phyloP scores from a whole-genome alignment of 352 stramenopile species.

The Sclerospora graminicola region DNA sequence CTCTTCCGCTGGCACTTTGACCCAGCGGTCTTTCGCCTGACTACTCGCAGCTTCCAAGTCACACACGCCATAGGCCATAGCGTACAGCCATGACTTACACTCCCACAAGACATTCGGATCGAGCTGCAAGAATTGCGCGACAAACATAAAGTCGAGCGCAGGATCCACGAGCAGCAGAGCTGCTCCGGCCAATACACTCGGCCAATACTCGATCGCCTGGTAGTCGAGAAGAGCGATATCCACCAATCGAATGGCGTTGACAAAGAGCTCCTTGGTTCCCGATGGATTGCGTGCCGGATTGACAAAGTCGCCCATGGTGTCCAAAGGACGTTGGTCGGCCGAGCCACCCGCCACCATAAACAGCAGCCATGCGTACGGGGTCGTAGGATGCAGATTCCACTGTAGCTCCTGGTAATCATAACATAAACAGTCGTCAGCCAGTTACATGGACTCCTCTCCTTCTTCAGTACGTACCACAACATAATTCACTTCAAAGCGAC shows the following conservation, averaged over 20 bases:
- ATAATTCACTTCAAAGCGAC: constrained; percentile 49
- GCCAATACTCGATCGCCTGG: constrained; percentile 67
- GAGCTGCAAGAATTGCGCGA: constrained; percentile 73
- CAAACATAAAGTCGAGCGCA: constrained; percentile 61
- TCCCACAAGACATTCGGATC: constrained; percentile 72
- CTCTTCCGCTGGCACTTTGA: constrained; percentile 59
- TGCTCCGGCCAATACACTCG: constrained; percentile 62
- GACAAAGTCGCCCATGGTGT: constrained; percentile 70
- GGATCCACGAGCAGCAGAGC: constrained; percentile 61
- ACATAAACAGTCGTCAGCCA: constrained; percentile 6
- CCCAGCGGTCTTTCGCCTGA: constrained; percentile 53
- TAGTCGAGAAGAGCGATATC: constrained; percentile 69
- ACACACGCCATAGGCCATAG: constrained; percentile 40
- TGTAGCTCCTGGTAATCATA: constrained; percentile 49
- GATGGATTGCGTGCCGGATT: constrained; percentile 45
- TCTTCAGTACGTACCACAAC: constrained; percentile 30
- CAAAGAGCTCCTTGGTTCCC: constrained; percentile 65
- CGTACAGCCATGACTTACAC: constrained; percentile 70
- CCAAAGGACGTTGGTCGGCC: constrained; percentile 42
- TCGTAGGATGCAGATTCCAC: constrained; percentile 74
- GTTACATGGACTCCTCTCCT: neutral
- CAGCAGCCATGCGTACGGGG: constrained; percentile 60
- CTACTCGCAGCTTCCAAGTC: constrained; percentile 31
- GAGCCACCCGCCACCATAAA: constrained; percentile 66
- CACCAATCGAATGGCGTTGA: constrained; percentile 52